These are phyloP conservation scores for Pythium vanterpoolii DNA, from an alignment of 352 stramenopile genomes.

Conservation along the genomic window DNA sequence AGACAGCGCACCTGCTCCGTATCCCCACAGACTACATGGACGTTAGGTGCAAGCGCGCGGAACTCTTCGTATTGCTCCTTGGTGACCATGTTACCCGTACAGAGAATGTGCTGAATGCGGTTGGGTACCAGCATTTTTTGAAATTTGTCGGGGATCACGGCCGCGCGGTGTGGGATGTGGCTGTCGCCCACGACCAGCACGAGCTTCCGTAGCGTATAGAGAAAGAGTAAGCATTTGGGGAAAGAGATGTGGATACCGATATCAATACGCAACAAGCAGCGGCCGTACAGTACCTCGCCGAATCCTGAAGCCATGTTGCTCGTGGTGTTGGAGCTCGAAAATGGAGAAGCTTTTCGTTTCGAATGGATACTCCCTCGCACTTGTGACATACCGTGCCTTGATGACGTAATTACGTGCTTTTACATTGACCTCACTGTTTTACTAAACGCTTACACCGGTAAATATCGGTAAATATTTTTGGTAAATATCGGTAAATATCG, in stretches of 20 bases:
- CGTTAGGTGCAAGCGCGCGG: conserved; percentile 92
- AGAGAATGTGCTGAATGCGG: conserved; percentile 98
- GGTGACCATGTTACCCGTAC: conserved; percentile 96
- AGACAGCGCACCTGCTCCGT: conserved; percentile 81
- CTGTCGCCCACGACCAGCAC: conserved; percentile 97
- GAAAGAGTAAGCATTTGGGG: too few relatives aligned
- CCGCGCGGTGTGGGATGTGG: conserved; percentile 94
- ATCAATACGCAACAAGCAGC: too few relatives aligned
- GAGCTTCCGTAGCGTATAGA: conserved; percentile 88
- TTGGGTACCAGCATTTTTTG: conserved; percentile 93
- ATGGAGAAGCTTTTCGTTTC: background rate
- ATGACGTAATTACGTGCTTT: background rate
- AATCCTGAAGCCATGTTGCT: conserved; percentile 30
- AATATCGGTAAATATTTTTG: too few relatives aligned
- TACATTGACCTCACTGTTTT: background rate
- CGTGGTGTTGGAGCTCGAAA: background rate
- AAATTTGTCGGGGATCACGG: conserved; percentile 96
- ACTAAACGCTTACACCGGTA: background rate
- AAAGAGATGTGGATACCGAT: too few relatives aligned
- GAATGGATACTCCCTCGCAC: background rate
- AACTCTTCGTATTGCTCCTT: conserved; percentile 96
- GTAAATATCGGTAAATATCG: too few relatives aligned
- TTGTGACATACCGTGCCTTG: background rate
- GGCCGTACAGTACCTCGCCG: conserved; percentile 17
- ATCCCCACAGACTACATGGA: conserved; percentile 95